Conservation (phyloP, 2,329 filamentous ascomycete genomes). For the Talaromyces funiculosus region DNA sequence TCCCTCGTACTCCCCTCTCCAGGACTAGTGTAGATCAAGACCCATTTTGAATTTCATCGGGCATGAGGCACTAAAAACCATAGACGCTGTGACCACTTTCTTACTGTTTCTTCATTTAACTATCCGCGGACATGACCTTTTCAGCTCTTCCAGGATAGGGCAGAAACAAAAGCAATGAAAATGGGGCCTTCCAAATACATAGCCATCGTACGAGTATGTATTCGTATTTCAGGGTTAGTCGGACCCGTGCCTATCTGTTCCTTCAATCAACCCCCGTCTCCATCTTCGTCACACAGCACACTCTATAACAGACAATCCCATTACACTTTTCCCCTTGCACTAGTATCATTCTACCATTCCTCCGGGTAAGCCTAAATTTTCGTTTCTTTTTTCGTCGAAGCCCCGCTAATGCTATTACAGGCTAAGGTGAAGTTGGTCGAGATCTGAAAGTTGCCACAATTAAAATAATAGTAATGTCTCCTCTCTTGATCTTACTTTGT, state of each 20-base stretch:
- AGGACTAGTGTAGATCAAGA: slow-evolving; percentile 6
- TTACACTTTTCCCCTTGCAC: slow-evolving; percentile 1
- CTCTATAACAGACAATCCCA: not conserved
- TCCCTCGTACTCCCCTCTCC: not conserved
- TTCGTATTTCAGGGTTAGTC: not conserved
- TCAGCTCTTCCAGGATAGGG: not conserved
- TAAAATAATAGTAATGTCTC: not conserved
- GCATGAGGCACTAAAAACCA: not conserved
- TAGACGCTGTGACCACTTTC: not conserved
- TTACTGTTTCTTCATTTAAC: not conserved
- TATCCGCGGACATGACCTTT: not conserved
- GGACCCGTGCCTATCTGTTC: not conserved
- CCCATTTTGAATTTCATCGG: slow-evolving; percentile 2
- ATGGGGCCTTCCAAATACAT: not conserved
- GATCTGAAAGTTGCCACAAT: not conserved
- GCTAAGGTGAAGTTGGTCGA: not conserved
- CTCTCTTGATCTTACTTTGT: not conserved
- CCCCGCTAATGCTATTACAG: not conserved
- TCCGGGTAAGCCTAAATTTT: not conserved
- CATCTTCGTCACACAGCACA: not conserved
- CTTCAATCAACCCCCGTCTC: not conserved
- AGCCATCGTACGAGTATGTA: not conserved
- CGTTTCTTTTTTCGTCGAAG: not conserved
- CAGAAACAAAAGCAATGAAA: not conserved
- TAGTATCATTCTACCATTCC: slow-evolving; percentile 6